These are phyloP conservation scores for Salisapilia sapeloensis DNA, from an alignment of 352 stramenopile genomes.

Conservation along the genomic window DNA sequence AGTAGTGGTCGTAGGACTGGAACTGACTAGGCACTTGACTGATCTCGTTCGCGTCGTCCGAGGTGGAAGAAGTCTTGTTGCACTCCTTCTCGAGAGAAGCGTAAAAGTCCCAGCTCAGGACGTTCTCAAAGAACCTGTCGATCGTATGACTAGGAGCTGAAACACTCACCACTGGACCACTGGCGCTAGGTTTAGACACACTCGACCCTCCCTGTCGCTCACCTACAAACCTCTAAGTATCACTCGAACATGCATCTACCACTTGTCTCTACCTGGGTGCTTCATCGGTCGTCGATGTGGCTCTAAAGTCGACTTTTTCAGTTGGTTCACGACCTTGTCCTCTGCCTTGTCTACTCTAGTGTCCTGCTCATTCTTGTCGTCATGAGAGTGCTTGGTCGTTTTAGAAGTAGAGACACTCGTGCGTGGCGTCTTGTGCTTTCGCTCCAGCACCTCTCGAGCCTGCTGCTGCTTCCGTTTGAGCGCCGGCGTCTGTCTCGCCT, in stretches of 20 bases:
- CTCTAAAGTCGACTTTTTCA: constrained; percentile 15
- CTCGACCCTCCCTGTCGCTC: constrained; percentile 1
- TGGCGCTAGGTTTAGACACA: constrained; percentile 2
- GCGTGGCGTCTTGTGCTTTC: no score
- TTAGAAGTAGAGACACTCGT: no score
- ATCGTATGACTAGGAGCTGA: constrained; percentile 7
- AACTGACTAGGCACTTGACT: constrained; percentile 71
- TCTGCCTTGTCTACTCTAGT: no score
- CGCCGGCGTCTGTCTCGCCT: no score
- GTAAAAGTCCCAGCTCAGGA: constrained; percentile 69
- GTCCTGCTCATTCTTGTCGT: background rate
- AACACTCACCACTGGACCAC: constrained; percentile 4
- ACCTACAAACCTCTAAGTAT: background rate
- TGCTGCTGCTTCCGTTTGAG: no score
- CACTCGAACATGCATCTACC: background rate
- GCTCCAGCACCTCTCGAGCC: no score
- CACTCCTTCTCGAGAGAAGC: constrained; percentile 35
- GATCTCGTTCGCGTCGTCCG: constrained; percentile 55
- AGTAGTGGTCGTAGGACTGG: constrained; percentile 76
- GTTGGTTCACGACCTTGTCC: constrained; percentile 1
- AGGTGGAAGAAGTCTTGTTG: constrained; percentile 30
- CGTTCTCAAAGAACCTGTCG: constrained; percentile 73
- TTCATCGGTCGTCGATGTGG: constrained; percentile 53
- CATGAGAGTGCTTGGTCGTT: no score
- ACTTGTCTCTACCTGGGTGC: constrained; percentile 10